These are phyloP conservation scores for Pichia gijzeniarum DNA, from an alignment of 805 yeast species.

Conservation along the genomic window DNA sequence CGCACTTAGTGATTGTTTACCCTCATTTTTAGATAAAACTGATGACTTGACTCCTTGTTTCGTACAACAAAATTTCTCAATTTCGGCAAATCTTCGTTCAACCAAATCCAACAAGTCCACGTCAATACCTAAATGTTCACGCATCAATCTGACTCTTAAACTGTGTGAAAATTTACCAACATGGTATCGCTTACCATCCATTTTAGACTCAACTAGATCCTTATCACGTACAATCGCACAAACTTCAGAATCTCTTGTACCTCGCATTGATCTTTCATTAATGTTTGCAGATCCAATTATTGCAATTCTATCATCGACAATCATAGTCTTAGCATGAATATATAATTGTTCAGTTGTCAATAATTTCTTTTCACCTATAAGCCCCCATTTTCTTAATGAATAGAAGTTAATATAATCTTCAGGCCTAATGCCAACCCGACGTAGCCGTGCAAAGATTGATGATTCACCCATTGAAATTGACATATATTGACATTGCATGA, in stretches of 20 bases:
- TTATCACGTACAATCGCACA: conserved; percentile 86
- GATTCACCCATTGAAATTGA: conserved; percentile 86
- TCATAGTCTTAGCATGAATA: conserved; percentile 86
- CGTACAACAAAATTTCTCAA: conserved; percentile 41
- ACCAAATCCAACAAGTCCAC: conserved; percentile 79
- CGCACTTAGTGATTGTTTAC: conserved; percentile 45
- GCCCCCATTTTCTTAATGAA: conserved; percentile 93
- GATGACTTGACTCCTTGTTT: conserved; percentile 38
- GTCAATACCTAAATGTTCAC: conserved; percentile 94
- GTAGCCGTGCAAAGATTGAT: conserved; percentile 78
- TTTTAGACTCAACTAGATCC: conserved; percentile 56
- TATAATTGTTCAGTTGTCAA: conserved; percentile 87
- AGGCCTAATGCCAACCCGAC: conserved; percentile 77
- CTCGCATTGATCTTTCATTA: conserved; percentile 94
- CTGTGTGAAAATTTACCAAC: conserved; percentile 90
- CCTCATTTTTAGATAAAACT: conserved; percentile 26
- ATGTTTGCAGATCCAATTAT: conserved; percentile 97
- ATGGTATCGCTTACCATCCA: conserved; percentile 76
- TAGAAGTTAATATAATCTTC: conserved; percentile 87
- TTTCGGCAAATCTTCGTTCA: conserved; percentile 57
- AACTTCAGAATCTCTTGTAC: conserved; percentile 89
- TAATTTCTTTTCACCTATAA: conserved; percentile 66
- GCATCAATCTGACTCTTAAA: conserved; percentile 83
- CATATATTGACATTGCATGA: conserved; percentile 94
- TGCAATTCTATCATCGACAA: conserved; percentile 90